Percentiles rank a stretch among this genome's conserved stretches.
phyloP scores from a whole-genome alignment of 2,329 filamentous ascomycete genomes.

The Verticillium zaregamsianum region DNA sequence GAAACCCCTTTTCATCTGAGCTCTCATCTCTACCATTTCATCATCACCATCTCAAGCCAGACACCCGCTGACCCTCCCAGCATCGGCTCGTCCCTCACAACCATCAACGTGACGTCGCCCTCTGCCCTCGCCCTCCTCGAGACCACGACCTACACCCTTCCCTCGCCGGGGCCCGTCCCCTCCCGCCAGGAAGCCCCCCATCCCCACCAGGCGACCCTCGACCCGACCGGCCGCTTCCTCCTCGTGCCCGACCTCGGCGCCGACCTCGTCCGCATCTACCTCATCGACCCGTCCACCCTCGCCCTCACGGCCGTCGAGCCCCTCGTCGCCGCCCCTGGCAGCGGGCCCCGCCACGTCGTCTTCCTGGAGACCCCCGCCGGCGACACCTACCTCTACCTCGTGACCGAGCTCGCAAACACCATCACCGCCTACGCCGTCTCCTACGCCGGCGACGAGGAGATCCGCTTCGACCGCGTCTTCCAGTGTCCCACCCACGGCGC shows the following conservation, averaged over 20 bases:
- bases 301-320: constrained; percentile 33
- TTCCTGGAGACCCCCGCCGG: constrained; percentile 42
- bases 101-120: constrained; percentile 38
- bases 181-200: constrained; percentile 54
- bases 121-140: constrained; percentile 29
- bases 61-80: constrained; percentile 17
- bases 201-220: constrained; percentile 61
- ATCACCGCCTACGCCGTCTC: constrained; percentile 52
- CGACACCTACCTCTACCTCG: constrained; percentile 54
- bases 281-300: constrained; percentile 44
- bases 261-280: constrained; percentile 56
- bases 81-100: constrained; percentile 35
- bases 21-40: background rate
- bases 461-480: constrained; percentile 44
- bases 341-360: constrained; percentile 61
- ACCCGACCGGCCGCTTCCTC: constrained; percentile 60
- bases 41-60: background rate
- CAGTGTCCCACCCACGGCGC: constrained; percentile 43
- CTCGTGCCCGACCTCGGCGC: constrained; percentile 63
- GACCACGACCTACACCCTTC: constrained; percentile 34
- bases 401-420: constrained; percentile 56
- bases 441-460: constrained; percentile 38
- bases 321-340: constrained; percentile 42
- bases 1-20: background rate
- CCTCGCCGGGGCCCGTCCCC: constrained; percentile 29